Conservation (phyloP, 2,329 filamentous ascomycete species). For the Ophiobolus disseminans region DNA sequence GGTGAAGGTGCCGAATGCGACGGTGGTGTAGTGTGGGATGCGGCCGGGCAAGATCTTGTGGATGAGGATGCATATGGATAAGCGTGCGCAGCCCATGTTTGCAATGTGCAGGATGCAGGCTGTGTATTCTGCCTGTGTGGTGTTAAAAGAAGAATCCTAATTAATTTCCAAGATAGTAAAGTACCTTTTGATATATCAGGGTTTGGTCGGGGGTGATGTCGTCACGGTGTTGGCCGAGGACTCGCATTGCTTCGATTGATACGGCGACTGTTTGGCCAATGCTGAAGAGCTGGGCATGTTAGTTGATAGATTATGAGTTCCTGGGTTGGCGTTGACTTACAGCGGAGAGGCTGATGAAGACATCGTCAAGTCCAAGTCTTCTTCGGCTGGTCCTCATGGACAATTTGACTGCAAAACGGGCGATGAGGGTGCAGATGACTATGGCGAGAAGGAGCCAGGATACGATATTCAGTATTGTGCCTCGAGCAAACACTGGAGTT, state of each 20-base stretch:
- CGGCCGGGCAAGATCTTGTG: constrained; percentile 30
- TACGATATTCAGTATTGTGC: constrained; percentile 27
- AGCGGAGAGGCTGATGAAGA: constrained; percentile 34
- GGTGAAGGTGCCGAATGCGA: constrained; percentile 27
- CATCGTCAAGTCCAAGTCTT: constrained; percentile 30
- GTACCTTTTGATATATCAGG: constrained; percentile 32
- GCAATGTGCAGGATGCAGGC: constrained; percentile 36
- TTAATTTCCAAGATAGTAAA: not conserved
- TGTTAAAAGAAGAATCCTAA: constrained; percentile 8
- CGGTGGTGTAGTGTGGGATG: constrained; percentile 21
- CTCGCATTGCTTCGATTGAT: constrained; percentile 32
- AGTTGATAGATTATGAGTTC: not conserved
- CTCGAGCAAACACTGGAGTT: too few species aligned
- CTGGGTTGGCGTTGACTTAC: constrained; percentile 13
- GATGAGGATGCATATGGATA: constrained; percentile 35
- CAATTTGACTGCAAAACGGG: constrained; percentile 36
- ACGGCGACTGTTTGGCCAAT: constrained; percentile 36
- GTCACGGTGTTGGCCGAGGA: constrained; percentile 19
- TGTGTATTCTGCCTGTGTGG: constrained; percentile 31
- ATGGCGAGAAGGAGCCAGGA: constrained; percentile 38
- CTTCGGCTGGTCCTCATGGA: constrained; percentile 23
- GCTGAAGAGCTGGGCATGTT: constrained; percentile 32
- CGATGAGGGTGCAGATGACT: constrained; percentile 27
- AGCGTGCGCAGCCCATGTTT: constrained; percentile 39
- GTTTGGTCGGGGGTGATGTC: constrained; percentile 14